Base-by-base conservation (phyloP, 164 flowering plant genomes). In the Stephania japonica region DNA sequence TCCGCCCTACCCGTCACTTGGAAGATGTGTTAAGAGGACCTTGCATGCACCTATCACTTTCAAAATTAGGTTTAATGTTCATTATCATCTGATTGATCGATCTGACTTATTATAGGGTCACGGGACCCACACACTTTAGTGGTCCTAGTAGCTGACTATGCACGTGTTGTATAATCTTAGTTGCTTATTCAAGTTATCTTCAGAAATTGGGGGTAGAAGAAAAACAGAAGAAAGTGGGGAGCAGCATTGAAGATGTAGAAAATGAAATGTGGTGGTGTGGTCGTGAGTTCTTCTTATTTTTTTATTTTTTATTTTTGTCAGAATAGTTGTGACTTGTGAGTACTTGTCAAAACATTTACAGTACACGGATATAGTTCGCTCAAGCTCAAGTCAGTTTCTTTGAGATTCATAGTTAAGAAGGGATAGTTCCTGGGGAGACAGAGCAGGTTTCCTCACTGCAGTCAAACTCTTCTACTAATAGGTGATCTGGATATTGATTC, bases 211-310 rank as follows among this genome's bases (percentile, higher is more conserved):
- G 14, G 61, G 18, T 16, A 53, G 61, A 53, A n/a, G 6, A 65
- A 65, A 65, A 41, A 24, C 25, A 53, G 61, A 63, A 25, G 67
- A 65, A 65, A 65, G 67, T 65, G 67, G 67, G 27, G 67, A 53
- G 67, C 67, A 65, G 41, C 38, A 44, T 23, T 23, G 41, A 65
- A 65, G 41, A 1, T 38, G 11, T 65, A 65, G 67, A 65, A 25
- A 65, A 65, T 25, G 67, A 65, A 26, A 25, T 65, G 13, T 53
- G 14, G 18, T 53, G 19, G 19, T 53, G 61, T 53, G 18, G 61
- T 53, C 14, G 61, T 53, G 61, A 53, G 1, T 53, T 10, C 61
- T 53, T 53, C n/a, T n/a, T n/a, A n/a, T n/a, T n/a, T n/a, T n/a
- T n/a, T n/a, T n/a, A n/a, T n/a, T n/a, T n/a, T n/a, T n/a, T n/a